phyloP scores from a whole-genome alignment of 2,329 filamentous ascomycete genomes.

The Ophiocordyceps camponoti-saundersi region DNA sequence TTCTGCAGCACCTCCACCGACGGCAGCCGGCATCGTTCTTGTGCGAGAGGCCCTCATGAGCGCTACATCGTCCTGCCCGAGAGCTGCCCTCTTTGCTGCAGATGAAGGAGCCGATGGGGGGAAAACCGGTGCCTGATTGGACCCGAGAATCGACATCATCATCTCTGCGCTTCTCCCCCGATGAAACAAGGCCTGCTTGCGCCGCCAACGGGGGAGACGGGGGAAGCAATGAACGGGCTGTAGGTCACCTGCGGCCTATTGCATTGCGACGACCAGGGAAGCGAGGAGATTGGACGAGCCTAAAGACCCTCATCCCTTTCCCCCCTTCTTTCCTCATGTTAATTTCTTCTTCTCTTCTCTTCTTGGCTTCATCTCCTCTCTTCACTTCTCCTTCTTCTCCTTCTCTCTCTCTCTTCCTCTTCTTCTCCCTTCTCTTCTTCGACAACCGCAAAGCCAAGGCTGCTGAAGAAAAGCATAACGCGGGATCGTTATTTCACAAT shows the following conservation, averaged over 20 bases:
- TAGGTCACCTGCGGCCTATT: too few relatives aligned
- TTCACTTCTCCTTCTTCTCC: not conserved
- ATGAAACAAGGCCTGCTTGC: too few relatives aligned
- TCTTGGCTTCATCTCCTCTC: not conserved
- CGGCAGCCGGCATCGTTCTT: slow-evolving; percentile 41
- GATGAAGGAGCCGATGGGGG: slow-evolving; percentile 9
- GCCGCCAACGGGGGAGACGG: too few relatives aligned
- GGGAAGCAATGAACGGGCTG: not conserved
- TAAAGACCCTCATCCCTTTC: not conserved
- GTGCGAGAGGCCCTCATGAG: slow-evolving; percentile 50
- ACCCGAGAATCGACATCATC: too few relatives aligned
- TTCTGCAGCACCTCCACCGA: slow-evolving; percentile 56
- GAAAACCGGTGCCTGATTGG: not conserved
- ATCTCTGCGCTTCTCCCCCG: too few relatives aligned
- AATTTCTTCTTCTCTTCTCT: not conserved
- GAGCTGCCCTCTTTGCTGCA: slow-evolving; percentile 31
- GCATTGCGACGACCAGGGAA: not conserved
- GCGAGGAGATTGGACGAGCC: not conserved
- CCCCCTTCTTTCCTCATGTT: too few relatives aligned
- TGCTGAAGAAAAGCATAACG: too few relatives aligned
- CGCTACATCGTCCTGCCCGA: slow-evolving; percentile 55
- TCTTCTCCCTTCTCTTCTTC: not conserved
- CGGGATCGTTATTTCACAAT: too few relatives aligned
- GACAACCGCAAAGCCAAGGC: too few relatives aligned
- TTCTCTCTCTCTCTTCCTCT: not conserved